Base-by-base conservation (phyloP, 768 basidiomycete species). In the Rhizopogon salebrosus region DNA sequence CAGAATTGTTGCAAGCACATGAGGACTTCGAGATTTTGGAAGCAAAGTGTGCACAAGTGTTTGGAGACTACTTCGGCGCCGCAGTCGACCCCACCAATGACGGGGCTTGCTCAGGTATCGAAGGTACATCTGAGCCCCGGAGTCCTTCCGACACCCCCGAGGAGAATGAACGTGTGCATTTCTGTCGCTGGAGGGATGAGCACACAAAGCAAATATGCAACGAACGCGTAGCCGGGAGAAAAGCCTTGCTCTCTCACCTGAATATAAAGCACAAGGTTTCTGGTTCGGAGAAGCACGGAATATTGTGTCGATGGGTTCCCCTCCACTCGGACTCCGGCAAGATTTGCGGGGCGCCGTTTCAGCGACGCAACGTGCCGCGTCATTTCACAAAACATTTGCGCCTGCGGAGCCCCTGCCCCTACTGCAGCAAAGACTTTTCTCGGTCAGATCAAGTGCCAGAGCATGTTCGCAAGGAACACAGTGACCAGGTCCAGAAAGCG, bases 351-450 rank as follows among this genome's bases (percentile, higher is more conserved):
- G 7, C 0, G 6, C 0, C 6, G 8, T 48, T 45, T 37, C 60
- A 53, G 9, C 38, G 66, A 23, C 53, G 48, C 24, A 57, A 24
- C 22, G 38, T 63, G 10, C 23, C 64, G 23, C 43, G 64, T 1
- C 66, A 65, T 13, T 45, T 48, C 0, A 59, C 60, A 6, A 58
- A 34, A 1, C 64, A 67, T 35, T 60, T 60, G 16, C 46, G n/a
- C 0, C 4, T 49, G 11, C 64, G 61, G 24, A 48, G 49, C 41
- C 10, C 26, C 3, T 65, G 65, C 37, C 41, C 22, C 6, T 4
- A 49, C 11, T 65, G 65, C 43, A 29, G n/a, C 1, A 63, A 41
- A 22, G 38, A 53, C 8, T 65, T 65, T 48, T 65, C 63, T 9
- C 65, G 64, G 3, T 22, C 37, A 41, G 64, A 68, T 36, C 65